These are phyloP conservation scores for Mycena albidolilacea DNA, from an alignment of 768 basidiomycete species.

Conservation along the genomic window DNA sequence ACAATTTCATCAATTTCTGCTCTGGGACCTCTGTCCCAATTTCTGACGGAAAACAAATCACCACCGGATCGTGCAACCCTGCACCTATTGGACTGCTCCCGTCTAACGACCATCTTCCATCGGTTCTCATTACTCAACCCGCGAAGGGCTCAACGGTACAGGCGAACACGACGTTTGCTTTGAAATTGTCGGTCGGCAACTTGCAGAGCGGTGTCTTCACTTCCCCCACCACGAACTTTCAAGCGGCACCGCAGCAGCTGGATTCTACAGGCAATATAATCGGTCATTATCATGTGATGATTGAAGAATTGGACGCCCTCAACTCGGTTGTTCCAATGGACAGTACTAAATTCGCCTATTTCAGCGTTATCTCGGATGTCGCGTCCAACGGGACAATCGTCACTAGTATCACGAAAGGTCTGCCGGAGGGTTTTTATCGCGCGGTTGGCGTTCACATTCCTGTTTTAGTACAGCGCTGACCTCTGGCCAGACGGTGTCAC, in stretches of 20 bases:
- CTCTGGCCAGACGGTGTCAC: constrained; percentile 29
- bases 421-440: constrained; percentile 59
- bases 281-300: constrained; percentile 76
- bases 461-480: not conserved
- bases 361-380: constrained; percentile 64
- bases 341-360: constrained; percentile 70
- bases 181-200: constrained; percentile 62
- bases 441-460: not conserved
- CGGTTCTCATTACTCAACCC: constrained; percentile 66
- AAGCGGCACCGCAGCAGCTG: constrained; percentile 68
- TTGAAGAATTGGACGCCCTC: constrained; percentile 66
- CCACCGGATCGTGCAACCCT: constrained; percentile 63
- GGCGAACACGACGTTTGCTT: constrained; percentile 66
- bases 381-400: constrained; percentile 63
- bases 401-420: constrained; percentile 65
- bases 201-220: constrained; percentile 71
- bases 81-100: constrained; percentile 74
- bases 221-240: constrained; percentile 62
- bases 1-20: constrained; percentile 86
- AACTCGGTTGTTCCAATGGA: constrained; percentile 64
- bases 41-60: constrained; percentile 65
- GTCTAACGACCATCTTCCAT: constrained; percentile 64
- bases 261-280: constrained; percentile 64
- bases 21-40: constrained; percentile 62
- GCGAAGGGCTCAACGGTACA: constrained; percentile 59